Percentiles rank a stretch among this genome's conserved stretches.
phyloP scores from a whole-genome alignment of 192 early-diverging fungal species.

The Pecoramyces ruminantium region DNA sequence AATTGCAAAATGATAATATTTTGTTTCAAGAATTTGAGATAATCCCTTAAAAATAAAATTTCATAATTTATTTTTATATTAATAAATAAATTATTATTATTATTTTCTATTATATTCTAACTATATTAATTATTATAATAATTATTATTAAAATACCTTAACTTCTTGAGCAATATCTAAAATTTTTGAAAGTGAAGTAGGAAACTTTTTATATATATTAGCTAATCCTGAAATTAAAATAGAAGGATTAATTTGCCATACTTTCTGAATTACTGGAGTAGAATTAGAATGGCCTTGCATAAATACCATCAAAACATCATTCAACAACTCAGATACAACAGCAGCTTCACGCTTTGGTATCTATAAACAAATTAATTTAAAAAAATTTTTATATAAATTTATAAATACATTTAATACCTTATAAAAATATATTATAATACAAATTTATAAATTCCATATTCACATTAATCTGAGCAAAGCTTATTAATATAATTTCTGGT shows the following conservation, averaged over 20 bases:
- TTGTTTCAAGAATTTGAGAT: slow-evolving; percentile 43
- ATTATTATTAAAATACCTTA: slow-evolving; percentile 22
- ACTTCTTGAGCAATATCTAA: slow-evolving; percentile 66
- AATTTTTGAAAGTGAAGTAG: slow-evolving; percentile 33
- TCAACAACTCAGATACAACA: slow-evolving; percentile 31
- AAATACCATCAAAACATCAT: slow-evolving; percentile 40
- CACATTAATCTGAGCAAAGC: slow-evolving; percentile 49
- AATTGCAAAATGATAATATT: slow-evolving; percentile 51
- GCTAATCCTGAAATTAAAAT: slow-evolving; percentile 44
- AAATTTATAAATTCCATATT: background rate
- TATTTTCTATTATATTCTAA: no score
- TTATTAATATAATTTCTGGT: slow-evolving; percentile 58
- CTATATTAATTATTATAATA: no score
- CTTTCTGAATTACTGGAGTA: slow-evolving; percentile 40
- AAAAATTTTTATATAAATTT: no score
- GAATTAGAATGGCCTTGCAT: slow-evolving; percentile 42
- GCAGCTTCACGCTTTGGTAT: slow-evolving; percentile 25
- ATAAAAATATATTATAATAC: background rate
- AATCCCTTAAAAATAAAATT: slow-evolving; percentile 46
- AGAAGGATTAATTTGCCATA: slow-evolving; percentile 48
- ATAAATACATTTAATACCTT: no score
- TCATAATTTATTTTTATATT: background rate
- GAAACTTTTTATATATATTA: slow-evolving; percentile 56
- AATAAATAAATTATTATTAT: no score
- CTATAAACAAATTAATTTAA: slow-evolving; percentile 8